A percentile compares a stretch with the other conserved stretches of the same genome.
phyloP scores from a whole-genome alignment of 345 rosid species.

The Brassica juncea region DNA sequence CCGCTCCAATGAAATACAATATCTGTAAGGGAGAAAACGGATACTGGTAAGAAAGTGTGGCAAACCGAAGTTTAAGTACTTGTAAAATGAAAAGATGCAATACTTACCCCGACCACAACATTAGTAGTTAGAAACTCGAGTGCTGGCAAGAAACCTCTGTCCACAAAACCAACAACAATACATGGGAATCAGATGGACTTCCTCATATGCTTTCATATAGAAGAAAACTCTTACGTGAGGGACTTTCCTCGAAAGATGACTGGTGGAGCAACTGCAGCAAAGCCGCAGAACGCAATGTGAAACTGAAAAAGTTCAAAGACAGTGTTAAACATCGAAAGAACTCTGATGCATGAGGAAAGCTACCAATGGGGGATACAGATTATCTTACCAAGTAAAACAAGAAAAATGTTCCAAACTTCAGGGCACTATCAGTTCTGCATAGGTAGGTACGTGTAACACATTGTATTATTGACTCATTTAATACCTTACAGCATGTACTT shows the following conservation, averaged over 20 bases:
- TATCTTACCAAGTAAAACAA: conserved; percentile 65
- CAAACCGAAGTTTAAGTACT: background rate
- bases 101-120: conserved; percentile 74
- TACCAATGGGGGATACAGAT: background rate
- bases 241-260: conserved; percentile 92
- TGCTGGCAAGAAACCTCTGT: conserved; percentile 96
- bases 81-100: background rate
- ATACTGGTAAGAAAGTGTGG: background rate
- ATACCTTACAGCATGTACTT: conserved; percentile 10
- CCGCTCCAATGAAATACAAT: conserved; percentile 88
- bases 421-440: conserved; percentile 96
- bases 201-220: background rate
- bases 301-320: conserved; percentile 56
- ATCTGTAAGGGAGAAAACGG: conserved; percentile 46
- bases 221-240: conserved; percentile 68
- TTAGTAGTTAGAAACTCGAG: conserved; percentile 54
- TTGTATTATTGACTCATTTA: conserved; percentile 8
- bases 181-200: conserved; percentile 23
- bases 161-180: conserved; percentile 25
- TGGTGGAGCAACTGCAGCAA: conserved; percentile 94
- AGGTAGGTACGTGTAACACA: conserved; percentile 16
- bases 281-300: conserved; percentile 80
- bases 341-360: conserved; percentile 8
- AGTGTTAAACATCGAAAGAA: background rate
- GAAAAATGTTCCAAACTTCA: conserved; percentile 94